These are phyloP conservation scores for Microcera coccophila DNA, from an alignment of 2,329 filamentous ascomycete genomes.

Conservation along the genomic window DNA sequence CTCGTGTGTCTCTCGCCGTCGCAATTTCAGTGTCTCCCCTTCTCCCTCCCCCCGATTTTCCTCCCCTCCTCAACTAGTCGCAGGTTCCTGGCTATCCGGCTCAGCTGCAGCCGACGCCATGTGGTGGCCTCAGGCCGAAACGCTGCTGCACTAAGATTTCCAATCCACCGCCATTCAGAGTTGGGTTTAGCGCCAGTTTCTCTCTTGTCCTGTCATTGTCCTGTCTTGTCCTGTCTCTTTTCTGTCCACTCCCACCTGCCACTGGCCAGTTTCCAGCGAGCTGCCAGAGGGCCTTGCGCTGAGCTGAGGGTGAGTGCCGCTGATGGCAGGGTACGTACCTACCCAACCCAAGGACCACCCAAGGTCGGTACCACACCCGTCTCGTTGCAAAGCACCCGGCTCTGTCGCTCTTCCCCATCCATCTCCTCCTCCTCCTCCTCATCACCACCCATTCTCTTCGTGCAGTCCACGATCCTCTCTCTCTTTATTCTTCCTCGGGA, in stretches of 20 bases:
- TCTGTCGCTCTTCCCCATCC: slow-evolving; percentile 38
- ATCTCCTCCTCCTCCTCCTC: slow-evolving; percentile 29
- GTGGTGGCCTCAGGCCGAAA: slow-evolving; percentile 25
- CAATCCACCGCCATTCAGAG: slow-evolving; percentile 34
- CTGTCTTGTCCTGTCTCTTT: slow-evolving; percentile 15
- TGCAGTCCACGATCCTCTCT: slow-evolving; percentile 32
- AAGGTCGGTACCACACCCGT: slow-evolving; percentile 29
- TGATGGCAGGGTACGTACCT: slow-evolving; percentile 29
- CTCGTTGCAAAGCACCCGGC: slow-evolving; percentile 29
- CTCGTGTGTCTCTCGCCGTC: slow-evolving; percentile 22
- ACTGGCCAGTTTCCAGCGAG: slow-evolving; percentile 14
- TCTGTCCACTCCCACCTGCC: slow-evolving; percentile 18
- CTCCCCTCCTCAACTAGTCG: slow-evolving; percentile 13
- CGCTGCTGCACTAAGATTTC: slow-evolving; percentile 31
- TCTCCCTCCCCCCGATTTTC: slow-evolving; percentile 11
- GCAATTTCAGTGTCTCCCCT: slow-evolving; percentile 24
- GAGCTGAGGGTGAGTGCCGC: slow-evolving; percentile 17
- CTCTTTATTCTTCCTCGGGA: slow-evolving; percentile 15
- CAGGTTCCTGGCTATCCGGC: slow-evolving; percentile 10
- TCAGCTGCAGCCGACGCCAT: slow-evolving; percentile 16
- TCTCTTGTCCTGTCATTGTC: too few relatives aligned
- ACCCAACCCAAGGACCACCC: slow-evolving; percentile 18
- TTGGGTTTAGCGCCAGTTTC: slow-evolving; percentile 33
- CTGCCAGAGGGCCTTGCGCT: slow-evolving; percentile 9
- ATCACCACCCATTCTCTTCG: slow-evolving; percentile 31